phyloP scores from a whole-genome alignment of 1,284 basidiomycete species.

The Naganishia sp. region DNA sequence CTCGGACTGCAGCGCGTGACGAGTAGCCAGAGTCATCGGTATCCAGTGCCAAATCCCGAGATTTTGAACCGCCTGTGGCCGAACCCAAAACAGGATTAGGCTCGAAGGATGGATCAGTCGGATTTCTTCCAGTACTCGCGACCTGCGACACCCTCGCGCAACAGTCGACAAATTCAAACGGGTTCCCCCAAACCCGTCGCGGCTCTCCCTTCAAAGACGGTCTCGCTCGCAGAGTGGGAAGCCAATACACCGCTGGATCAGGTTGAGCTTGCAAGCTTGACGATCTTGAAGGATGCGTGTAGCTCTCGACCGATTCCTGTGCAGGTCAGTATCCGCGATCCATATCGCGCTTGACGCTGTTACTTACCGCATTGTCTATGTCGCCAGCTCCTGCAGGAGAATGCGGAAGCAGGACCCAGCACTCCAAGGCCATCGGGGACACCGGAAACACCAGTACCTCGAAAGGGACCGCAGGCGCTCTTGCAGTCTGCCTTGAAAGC shows the following conservation, averaged over 20 bases:
- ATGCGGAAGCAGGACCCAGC: slow-evolving; percentile 32
- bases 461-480: slow-evolving; percentile 10
- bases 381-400: slow-evolving; percentile 5
- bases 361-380: neutral
- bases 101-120: slow-evolving; percentile 21
- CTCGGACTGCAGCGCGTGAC: no score
- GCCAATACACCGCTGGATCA: slow-evolving; percentile 72
- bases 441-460: neutral
- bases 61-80: no score
- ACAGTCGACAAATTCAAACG: slow-evolving; percentile 22
- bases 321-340: slow-evolving; percentile 60
- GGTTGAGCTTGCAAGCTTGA: slow-evolving; percentile 67
- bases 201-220: slow-evolving; percentile 24
- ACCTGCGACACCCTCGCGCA: slow-evolving; percentile 16
- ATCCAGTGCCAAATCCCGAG: no score
- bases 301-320: slow-evolving; percentile 66
- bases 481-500: slow-evolving; percentile 25
- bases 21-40: no score
- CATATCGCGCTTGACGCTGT: no score
- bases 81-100: no score
- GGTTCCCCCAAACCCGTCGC: slow-evolving; percentile 24
- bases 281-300: slow-evolving; percentile 64
- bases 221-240: slow-evolving; percentile 83
- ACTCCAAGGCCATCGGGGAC: slow-evolving; percentile 2
- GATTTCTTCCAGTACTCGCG: slow-evolving; percentile 27